These are phyloP conservation scores for Rhizomucor pusillus DNA, from an alignment of 371 early-diverging fungal genomes.

Conservation along the genomic window DNA sequence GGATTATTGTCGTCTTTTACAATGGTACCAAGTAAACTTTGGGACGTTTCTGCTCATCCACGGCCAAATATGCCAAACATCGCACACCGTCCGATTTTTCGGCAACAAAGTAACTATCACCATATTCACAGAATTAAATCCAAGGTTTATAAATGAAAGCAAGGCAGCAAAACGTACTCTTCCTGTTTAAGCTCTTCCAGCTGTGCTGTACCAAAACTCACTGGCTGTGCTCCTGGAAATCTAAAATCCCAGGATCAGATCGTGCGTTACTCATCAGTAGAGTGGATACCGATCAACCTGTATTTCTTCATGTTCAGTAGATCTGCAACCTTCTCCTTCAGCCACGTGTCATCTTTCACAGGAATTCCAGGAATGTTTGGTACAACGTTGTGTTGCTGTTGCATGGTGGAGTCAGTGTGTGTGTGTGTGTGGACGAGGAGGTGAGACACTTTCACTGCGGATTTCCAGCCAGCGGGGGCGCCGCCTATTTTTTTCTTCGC, in stretches of 20 bases:
- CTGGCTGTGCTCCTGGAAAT: conserved; percentile 96
- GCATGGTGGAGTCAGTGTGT: no score
- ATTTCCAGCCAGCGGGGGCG: no score
- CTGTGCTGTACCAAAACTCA: conserved; percentile 76
- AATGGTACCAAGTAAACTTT: conserved; percentile 64
- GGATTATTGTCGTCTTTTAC: background rate
- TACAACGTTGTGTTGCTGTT: conserved; percentile 25
- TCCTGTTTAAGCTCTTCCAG: conserved; percentile 72
- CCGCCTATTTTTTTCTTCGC: no score
- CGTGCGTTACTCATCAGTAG: background rate
- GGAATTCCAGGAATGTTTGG: conserved; percentile 49
- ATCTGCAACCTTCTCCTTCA: conserved; percentile 36
- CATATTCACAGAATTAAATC: background rate
- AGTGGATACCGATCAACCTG: conserved; percentile 23
- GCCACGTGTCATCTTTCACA: conserved; percentile 25
- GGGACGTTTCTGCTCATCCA: conserved; percentile 38
- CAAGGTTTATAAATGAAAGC: background rate
- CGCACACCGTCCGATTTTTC: conserved; percentile 99
- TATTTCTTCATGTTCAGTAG: conserved; percentile 36
- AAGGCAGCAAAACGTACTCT: conserved; percentile 50
- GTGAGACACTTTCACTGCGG: no score
- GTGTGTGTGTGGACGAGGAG: no score
- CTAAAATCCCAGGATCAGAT: conserved; percentile 17
- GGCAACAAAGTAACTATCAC: conserved; percentile 84
- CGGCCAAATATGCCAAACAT: conserved; percentile 71